Percentiles rank a stretch among this genome's conserved stretches.
Evolutionary conservation across 2,329 filamentous ascomycete species (phyloP).

Genomic region (Sarocladium brachiariae): DNA sequence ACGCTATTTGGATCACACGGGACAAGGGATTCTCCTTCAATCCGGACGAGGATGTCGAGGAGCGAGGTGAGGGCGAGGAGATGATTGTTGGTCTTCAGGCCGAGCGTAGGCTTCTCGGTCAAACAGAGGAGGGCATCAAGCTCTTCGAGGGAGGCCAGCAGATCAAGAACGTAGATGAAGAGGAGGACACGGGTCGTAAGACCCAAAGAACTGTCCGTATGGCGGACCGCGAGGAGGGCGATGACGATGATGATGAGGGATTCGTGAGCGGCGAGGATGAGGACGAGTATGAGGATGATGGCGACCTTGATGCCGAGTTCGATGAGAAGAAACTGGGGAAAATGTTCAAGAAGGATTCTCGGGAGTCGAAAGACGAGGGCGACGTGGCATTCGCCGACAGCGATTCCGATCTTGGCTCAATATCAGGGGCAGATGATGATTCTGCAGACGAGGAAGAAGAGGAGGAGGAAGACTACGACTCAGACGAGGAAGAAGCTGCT

Average conservation of each 20-base stretch:
- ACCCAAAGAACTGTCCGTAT: constrained; percentile 51
- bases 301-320: constrained; percentile 52
- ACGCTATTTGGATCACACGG: constrained; percentile 82
- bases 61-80: constrained; percentile 90
- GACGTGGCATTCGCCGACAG: constrained; percentile 91
- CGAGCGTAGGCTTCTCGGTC: constrained; percentile 73
- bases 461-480: constrained; percentile 45
- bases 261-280: constrained; percentile 48
- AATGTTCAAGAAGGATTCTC: constrained; percentile 48
- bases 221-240: constrained; percentile 51
- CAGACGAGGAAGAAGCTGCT: constrained; percentile 64
- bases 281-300: constrained; percentile 41
- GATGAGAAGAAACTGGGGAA: constrained; percentile 53
- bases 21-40: constrained; percentile 72
- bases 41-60: constrained; percentile 52
- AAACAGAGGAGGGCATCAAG: constrained; percentile 74
- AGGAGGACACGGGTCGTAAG: constrained; percentile 55
- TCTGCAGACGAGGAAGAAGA: constrained; percentile 39
- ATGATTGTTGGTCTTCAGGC: constrained; percentile 85
- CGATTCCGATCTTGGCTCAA: constrained; percentile 89
- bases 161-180: constrained; percentile 48
- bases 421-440: constrained; percentile 53
- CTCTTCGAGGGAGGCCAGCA: constrained; percentile 75
- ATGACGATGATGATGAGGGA: constrained; percentile 44
- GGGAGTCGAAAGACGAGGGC: constrained; percentile 50